Evolutionary conservation across 2,329 filamentous ascomycete genomes (phyloP).

Genomic region (Gremmenia infestans): DNA sequence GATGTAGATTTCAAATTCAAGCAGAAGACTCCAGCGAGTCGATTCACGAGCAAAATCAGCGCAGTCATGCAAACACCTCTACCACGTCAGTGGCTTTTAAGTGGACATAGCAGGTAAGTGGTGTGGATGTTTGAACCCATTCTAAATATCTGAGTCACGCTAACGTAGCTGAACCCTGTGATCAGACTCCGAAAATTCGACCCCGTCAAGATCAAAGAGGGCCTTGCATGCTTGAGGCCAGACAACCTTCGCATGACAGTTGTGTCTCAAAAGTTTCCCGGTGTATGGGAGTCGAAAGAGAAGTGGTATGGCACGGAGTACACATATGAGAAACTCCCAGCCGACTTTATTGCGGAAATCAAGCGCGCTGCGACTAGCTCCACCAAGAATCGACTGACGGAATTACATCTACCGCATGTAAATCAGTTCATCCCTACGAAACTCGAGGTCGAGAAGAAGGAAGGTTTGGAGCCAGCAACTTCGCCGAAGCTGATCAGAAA

Average conservation of each 20-base stretch:
- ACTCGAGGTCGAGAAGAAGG: conserved; percentile 91
- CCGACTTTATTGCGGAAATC: conserved; percentile 68
- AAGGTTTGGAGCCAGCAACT: conserved; percentile 68
- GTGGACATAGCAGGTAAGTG: conserved; percentile 58
- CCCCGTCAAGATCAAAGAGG: conserved; percentile 66
- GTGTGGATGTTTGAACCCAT: background rate
- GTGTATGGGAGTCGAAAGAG: conserved; percentile 81
- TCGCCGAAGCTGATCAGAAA: conserved; percentile 80
- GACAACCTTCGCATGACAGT: conserved; percentile 87
- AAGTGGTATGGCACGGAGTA: conserved; percentile 99
- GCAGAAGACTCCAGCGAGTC: conserved; percentile 84
- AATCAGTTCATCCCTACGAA: conserved; percentile 96
- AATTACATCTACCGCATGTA: conserved; percentile 81
- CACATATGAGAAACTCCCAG: conserved; percentile 71
- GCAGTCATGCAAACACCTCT: conserved; percentile 88
- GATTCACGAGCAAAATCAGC: conserved; percentile 81
- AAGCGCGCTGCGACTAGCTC: conserved; percentile 56
- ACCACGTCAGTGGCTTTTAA: conserved; percentile 82
- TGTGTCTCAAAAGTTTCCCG: conserved; percentile 77
- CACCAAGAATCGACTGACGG: conserved; percentile 54
- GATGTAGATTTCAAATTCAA: conserved; percentile 95
- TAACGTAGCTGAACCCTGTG: conserved; percentile 12
- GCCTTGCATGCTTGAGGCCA: conserved; percentile 68
- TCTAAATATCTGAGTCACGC: background rate
- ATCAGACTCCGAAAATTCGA: conserved; percentile 68